phyloP scores from a whole-genome alignment of 2,329 filamentous ascomycete species.

The Didymellaceae sp. region DNA sequence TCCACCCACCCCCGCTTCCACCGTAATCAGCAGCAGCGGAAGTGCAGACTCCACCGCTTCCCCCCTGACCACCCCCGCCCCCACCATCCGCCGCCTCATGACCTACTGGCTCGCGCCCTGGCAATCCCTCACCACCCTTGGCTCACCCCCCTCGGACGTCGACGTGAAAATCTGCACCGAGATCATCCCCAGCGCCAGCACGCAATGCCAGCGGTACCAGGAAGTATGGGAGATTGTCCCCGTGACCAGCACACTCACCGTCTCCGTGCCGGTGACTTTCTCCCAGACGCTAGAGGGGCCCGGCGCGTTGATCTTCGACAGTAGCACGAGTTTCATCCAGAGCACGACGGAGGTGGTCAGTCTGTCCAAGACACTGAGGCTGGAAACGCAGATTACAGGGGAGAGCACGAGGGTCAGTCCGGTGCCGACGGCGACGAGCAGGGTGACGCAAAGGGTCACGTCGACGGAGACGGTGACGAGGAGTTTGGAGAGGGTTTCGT shows the following conservation, averaged over 20 bases:
- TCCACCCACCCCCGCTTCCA: constrained; percentile 28
- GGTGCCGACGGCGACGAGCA: background rate
- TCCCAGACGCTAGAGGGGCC: constrained; percentile 48
- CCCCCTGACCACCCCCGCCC: constrained; percentile 45
- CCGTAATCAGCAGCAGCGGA: too few species aligned
- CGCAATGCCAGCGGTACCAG: constrained; percentile 49
- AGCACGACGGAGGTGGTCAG: constrained; percentile 49
- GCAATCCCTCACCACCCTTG: constrained; percentile 49
- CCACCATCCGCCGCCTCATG: constrained; percentile 48
- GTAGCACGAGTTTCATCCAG: constrained; percentile 48
- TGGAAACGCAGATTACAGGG: constrained; percentile 46
- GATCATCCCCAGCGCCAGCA: constrained; percentile 38
- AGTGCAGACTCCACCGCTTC: too few species aligned
- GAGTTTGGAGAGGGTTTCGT: background rate
- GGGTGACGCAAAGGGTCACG: background rate
- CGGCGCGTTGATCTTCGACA: constrained; percentile 48
- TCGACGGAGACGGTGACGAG: constrained; percentile 1
- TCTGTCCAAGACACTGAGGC: constrained; percentile 48
- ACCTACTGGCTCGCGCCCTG: constrained; percentile 56
- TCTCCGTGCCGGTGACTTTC: constrained; percentile 47
- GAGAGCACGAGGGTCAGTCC: constrained; percentile 39
- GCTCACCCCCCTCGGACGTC: constrained; percentile 48
- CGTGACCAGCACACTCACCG: constrained; percentile 47
- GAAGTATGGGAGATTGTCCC: constrained; percentile 52
- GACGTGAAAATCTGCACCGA: constrained; percentile 52